phyloP scores from a whole-genome alignment of 1,284 basidiomycete genomes.

The Cerioporus squamosus region DNA sequence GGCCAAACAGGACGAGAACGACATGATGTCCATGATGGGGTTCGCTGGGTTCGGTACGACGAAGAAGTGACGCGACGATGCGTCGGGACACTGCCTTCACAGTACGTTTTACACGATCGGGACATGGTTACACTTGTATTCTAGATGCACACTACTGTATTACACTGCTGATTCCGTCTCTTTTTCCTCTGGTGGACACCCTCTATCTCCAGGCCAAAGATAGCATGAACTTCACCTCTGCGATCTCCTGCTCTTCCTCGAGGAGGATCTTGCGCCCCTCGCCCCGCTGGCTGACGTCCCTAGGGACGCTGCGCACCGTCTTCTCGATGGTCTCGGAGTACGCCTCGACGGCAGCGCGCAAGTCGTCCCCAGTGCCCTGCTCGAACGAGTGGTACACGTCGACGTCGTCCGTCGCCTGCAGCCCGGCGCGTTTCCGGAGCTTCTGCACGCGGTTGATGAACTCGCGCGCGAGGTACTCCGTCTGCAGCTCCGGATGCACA shows the following conservation, averaged over 20 bases:
- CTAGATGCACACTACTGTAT: constrained; percentile 39
- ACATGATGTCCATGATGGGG: constrained; percentile 90
- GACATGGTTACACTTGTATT: constrained; percentile 27
- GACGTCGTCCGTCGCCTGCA: constrained; percentile 95
- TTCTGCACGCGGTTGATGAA: constrained; percentile 96
- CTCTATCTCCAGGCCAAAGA: constrained; percentile 57
- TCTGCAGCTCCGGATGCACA: constrained; percentile 85
- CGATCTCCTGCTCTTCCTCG: constrained; percentile 89
- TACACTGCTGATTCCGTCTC: constrained; percentile 31
- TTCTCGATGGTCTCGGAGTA: constrained; percentile 78
- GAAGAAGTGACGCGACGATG: constrained; percentile 59
- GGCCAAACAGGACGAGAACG: constrained; percentile 48
- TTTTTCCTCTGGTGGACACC: constrained; percentile 6
- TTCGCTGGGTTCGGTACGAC: constrained; percentile 89
- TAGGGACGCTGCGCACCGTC: constrained; percentile 78
- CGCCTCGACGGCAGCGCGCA: constrained; percentile 74
- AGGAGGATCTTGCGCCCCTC: constrained; percentile 58
- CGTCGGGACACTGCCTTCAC: not conserved
- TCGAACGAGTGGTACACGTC: constrained; percentile 89
- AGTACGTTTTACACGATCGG: constrained; percentile 1
- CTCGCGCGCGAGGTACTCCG: constrained; percentile 90
- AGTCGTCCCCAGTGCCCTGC: constrained; percentile 64
- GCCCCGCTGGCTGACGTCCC: constrained; percentile 59
- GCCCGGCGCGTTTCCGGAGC: constrained; percentile 92
- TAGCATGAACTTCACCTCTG: constrained; percentile 80